Percentiles rank a stretch among this genome's conserved stretches.
Conservation (phyloP, 2,329 filamentous ascomycete genomes). For the Mariannaea sp. region DNA sequence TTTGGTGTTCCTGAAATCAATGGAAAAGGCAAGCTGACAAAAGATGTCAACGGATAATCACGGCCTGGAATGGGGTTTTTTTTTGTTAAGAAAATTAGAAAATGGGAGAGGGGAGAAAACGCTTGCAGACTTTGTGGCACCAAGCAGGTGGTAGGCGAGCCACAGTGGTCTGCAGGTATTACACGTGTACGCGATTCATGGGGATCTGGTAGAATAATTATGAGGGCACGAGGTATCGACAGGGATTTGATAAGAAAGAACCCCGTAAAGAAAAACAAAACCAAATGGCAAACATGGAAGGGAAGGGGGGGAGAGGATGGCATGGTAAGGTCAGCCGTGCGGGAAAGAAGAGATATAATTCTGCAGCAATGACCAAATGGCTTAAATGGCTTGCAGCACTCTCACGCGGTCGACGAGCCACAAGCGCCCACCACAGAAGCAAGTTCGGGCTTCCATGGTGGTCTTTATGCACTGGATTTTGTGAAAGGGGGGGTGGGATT, state of each 20-base stretch:
- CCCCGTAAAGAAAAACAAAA: background rate
- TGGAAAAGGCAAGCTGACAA: too few relatives aligned
- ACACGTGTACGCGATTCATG: constrained; percentile 17
- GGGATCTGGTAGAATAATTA: background rate
- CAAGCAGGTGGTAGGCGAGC: too few relatives aligned
- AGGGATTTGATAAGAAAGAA: background rate
- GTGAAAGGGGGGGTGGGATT: constrained; percentile 8
- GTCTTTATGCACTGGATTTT: constrained; percentile 13
- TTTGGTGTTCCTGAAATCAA: too few relatives aligned
- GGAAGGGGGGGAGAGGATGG: background rate
- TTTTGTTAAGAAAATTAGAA: too few relatives aligned
- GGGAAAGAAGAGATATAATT: background rate
- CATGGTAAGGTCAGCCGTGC: background rate
- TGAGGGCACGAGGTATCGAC: background rate
- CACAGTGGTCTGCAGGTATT: background rate
- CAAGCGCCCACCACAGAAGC: constrained; percentile 13
- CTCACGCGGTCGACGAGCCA: background rate
- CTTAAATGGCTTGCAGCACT: constrained; percentile 15
- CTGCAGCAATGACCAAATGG: constrained; percentile 1
- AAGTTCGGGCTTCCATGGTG: constrained; percentile 2
- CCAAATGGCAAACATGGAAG: too few relatives aligned
- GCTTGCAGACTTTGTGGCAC: too few relatives aligned
- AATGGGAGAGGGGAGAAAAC: too few relatives aligned
- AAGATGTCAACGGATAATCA: background rate
- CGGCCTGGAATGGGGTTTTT: too few relatives aligned